Percentiles rank a stretch among this genome's conserved stretches.
Evolutionary conservation across 2,329 filamentous ascomycete genomes (phyloP).

Genomic region (Fusarium sp.): DNA sequence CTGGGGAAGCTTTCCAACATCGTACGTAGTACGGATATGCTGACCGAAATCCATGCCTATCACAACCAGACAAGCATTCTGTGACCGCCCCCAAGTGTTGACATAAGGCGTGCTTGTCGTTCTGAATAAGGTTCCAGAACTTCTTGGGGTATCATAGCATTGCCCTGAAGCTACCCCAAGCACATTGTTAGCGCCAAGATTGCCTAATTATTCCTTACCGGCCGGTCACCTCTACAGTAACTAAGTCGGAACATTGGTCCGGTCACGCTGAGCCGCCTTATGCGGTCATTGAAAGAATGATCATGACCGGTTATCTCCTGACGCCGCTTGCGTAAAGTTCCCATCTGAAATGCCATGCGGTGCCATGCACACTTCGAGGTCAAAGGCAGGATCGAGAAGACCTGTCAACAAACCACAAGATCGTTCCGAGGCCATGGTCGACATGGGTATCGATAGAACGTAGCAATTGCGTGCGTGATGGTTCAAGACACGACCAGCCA

Average conservation of each 20-base stretch:
- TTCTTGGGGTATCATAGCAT: slow-evolving; percentile 8
- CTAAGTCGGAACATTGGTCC: slow-evolving; percentile 23
- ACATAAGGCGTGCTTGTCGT: slow-evolving; percentile 15
- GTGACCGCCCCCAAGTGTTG: slow-evolving; percentile 3
- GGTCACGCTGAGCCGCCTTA: slow-evolving; percentile 12
- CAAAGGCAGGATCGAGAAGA: not conserved
- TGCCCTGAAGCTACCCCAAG: slow-evolving; percentile 9
- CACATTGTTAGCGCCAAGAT: not conserved
- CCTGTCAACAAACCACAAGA: slow-evolving; percentile 19
- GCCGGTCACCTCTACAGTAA: slow-evolving; percentile 18
- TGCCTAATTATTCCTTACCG: not conserved
- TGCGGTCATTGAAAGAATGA: slow-evolving; percentile 13
- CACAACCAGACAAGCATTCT: not conserved
- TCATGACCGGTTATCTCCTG: slow-evolving; percentile 36
- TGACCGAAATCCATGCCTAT: not conserved
- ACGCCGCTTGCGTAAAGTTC: not conserved
- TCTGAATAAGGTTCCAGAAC: slow-evolving; percentile 33
- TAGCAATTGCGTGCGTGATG: slow-evolving; percentile 20
- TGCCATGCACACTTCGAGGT: not conserved
- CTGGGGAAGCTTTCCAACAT: not conserved
- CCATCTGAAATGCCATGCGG: not conserved
- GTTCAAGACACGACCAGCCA: slow-evolving; percentile 11
- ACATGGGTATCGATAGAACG: slow-evolving; percentile 21
- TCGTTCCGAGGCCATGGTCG: slow-evolving; percentile 11
- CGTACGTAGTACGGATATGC: not conserved